Base-by-base conservation (phyloP, 345 rosid genomes). In the Camelina hispida region DNA sequence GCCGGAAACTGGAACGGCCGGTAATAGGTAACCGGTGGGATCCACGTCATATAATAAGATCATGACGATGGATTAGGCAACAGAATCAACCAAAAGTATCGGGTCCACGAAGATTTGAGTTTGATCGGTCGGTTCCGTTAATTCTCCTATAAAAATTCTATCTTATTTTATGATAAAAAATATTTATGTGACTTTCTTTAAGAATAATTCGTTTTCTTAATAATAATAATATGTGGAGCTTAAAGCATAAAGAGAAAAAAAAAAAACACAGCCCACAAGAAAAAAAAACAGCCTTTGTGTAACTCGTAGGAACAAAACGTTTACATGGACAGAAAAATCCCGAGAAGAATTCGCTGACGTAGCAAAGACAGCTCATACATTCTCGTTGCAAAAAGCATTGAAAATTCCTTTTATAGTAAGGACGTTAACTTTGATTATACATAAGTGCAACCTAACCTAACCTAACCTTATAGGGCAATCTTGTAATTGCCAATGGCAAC, bases 281-380 rank as follows among this genome's bases (percentile, higher is more conserved):
- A 56, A 44, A 56, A 71, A 37, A 38, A 77, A 60, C 72, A 71
- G 72, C 68, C 68, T 71, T 78, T 78, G 42, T 83, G 78, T 81
- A 37, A 67, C 80, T 80, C 42, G 84, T 28, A 64, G 47, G 58
- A 69, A 65, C 79, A 38, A 67, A 79, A 65, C 73, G 82, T 1
- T 42, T 55, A n/a, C 11, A 71, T 73, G 75, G 80, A 70, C 75
- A 75, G 73, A 67, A 81, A 48, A 66, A 8, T 69, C 63, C 4
- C 12, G 62, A 62, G 48, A 38, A 23, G 82, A 70, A 61, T 62
- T 63, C 4, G 57, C 14, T 59, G 80, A 81, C 81, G 87, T 79
- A 73, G 81, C 48, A 54, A 16, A 16, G 76, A 81, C 87, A 82
- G 80, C 85, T 84, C 81, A 79, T 44, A 69, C 44, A 69, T 69